Evolutionary conservation across 2,329 filamentous ascomycete species (phyloP), one percentile per base, ranked within the genome.

Genomic region (Pseudogymnoascus sp.): DNA sequence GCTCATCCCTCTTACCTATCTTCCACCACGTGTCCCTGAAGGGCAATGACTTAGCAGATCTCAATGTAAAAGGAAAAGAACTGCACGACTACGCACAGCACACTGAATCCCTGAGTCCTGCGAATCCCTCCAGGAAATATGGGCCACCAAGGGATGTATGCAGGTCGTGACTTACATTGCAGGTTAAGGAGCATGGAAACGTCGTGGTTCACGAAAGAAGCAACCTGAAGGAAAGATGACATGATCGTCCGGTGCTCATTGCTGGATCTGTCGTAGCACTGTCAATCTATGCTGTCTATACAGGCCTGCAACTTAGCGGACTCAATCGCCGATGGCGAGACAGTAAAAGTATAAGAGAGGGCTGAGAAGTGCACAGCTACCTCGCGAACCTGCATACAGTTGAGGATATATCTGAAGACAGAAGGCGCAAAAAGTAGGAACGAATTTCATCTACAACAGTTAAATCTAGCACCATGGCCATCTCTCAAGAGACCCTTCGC

Each of bases 121-220:
- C 47, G n/a, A 54, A 54, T 54, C 47, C 47, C 32, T 32, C 47
- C 28, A 32, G 47, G 4, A 54, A 54, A 54, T 54, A 54, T 54
- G 47, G 47, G 47, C 47, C 43, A 50, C 30, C 25, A 50, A 30
- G 43, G 43, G 6, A 18, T n/a, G 9, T 32, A 16, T 7, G 6
- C 25, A n/a, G 47, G 32, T 7, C 2, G 32, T 32, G 47, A 32
- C 41, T 9, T 28, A 16, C 41, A 16, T 4, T 30, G 41, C 41
- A 54, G 47, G 32, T 32, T 28, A 32, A 32, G 43, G 5, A 9
- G 8, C 14, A 18, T 54, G 28, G 25, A 54, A 18, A 4, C 2
- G 25, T 18, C 28, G n/a, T 32, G n/a, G 28, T 32, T 32, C 43
- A 54, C n/a, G n/a, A 54, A 7, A 16, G 47, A 18, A 54, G 4